A percentile compares a stretch with the other conserved stretches of the same genome.
These are phyloP conservation scores for Rhizomucor miehei DNA, from an alignment of 371 early-diverging fungal genomes.

Conservation along the genomic window DNA sequence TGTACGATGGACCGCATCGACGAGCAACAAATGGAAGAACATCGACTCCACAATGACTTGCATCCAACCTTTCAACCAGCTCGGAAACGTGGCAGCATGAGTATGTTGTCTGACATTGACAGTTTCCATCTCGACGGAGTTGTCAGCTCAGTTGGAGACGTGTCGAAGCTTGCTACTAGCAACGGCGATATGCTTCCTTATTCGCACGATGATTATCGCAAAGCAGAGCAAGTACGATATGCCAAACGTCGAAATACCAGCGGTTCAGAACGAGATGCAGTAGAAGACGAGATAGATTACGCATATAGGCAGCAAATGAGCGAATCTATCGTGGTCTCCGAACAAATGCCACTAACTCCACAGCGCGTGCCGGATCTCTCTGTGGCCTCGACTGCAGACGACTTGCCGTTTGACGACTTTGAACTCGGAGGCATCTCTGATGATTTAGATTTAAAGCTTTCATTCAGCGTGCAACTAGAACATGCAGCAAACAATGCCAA, in stretches of 20 bases:
- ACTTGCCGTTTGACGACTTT: slow-evolving; percentile 3
- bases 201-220: slow-evolving; percentile 4
- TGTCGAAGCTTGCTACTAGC: background rate
- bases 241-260: slow-evolving; percentile 38
- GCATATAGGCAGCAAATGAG: slow-evolving; percentile 24
- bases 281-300: slow-evolving; percentile 15
- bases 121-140: slow-evolving; percentile 24
- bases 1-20: slow-evolving; percentile 17
- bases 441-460: slow-evolving; percentile 24
- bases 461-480: slow-evolving; percentile 15
- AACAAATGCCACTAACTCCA: slow-evolving; percentile 2
- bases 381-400: slow-evolving; percentile 5
- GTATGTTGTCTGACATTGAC: slow-evolving; percentile 42
- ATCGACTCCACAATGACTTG: slow-evolving; percentile 10
- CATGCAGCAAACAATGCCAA: background rate
- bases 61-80: slow-evolving; percentile 15
- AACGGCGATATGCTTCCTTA: background rate
- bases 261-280: slow-evolving; percentile 12
- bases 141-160: background rate
- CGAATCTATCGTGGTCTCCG: slow-evolving; percentile 13
- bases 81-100: slow-evolving; percentile 43
- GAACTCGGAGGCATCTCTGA: slow-evolving; percentile 23
- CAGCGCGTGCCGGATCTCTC: slow-evolving; percentile 10
- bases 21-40: slow-evolving; percentile 12
- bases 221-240: slow-evolving; percentile 22